Conservation (phyloP, 257 asterid species). For the Phtheirospermum japonicum region DNA sequence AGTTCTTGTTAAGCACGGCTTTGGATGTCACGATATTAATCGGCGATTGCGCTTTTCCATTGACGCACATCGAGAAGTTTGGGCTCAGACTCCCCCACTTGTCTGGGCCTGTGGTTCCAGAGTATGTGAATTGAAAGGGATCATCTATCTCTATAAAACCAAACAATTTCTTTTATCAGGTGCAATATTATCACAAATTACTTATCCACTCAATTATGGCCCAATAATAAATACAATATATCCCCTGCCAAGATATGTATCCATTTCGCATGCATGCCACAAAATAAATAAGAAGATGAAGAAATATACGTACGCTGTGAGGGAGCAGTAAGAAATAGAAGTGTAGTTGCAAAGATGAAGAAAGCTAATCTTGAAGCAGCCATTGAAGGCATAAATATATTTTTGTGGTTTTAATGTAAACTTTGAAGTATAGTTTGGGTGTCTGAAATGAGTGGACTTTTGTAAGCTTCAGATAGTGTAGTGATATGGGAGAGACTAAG, state of each 20-base stretch:
- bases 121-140: constrained; percentile 49
- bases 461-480: background rate
- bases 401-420: background rate
- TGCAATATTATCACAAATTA: no score
- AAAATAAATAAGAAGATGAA: no score
- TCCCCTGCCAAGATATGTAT: no score
- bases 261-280: no score
- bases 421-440: no score
- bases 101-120: constrained; percentile 67
- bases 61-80: constrained; percentile 58
- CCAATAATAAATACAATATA: no score
- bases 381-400: constrained; percentile 32
- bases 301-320: constrained; percentile 33
- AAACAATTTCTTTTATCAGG: no score
- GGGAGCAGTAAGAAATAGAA: constrained; percentile 24
- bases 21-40: constrained; percentile 47
- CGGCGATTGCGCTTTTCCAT: constrained; percentile 76
- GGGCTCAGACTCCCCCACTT: constrained; percentile 73
- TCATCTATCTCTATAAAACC: constrained; percentile 29
- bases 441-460: constrained; percentile 13
- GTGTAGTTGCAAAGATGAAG: constrained; percentile 27
- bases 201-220: no score
- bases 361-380: constrained; percentile 27
- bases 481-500: no score
- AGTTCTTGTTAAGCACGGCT: constrained; percentile 38